Evolutionary conservation across 495 filamentous ascomycete genomes (phyloP), one percentile per base, ranked within the genome.

Genomic region (Daldinia decipiens): DNA sequence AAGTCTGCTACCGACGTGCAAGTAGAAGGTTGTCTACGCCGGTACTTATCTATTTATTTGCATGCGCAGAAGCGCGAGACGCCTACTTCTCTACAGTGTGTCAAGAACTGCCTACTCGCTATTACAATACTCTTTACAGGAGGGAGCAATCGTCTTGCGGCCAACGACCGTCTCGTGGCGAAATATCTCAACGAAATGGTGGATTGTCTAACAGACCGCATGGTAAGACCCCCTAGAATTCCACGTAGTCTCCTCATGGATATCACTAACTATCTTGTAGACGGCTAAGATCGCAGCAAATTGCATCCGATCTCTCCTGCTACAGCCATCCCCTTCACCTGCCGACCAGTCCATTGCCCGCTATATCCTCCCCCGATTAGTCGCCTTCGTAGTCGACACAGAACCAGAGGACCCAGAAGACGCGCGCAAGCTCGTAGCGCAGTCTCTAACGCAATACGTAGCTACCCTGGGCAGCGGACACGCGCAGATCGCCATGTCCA

Each of bases 91-190:
- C 79, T 99, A 26, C 82, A 92, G 3, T 97, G 93, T 73, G 94
- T 97, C 70, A 98, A 95, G 81, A 98, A 98, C 71, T 92, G 91
- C 17, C 88, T 99, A 0, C 84, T 98, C 52, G 91, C 92, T 0
- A 88, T 89, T 53, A 96, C 96, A 2, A 91, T 99, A 68, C 86
- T 99, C 19, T 86, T 99, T 50, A 97, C 93, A 4, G 89, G 90
- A 32, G 91, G 91, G 34, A 84, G 87, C 32, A 91, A 90, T 70
- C 83, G 89, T 15, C 84, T 98, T 29, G 84, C 89, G 1, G 87
- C 92, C 1, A 86, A 83, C 59, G 93, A 97, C 69, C 87, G 89
- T 12, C 82, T 95, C 3, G 83, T 97, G 17, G 80, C 79, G 8
- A 84, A 84, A 21, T 90, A 92, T 62, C 83, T 96, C 5, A 85